Conservation (phyloP, 495 filamentous ascomycete species). For the Lasiosphaeria ovina region DNA sequence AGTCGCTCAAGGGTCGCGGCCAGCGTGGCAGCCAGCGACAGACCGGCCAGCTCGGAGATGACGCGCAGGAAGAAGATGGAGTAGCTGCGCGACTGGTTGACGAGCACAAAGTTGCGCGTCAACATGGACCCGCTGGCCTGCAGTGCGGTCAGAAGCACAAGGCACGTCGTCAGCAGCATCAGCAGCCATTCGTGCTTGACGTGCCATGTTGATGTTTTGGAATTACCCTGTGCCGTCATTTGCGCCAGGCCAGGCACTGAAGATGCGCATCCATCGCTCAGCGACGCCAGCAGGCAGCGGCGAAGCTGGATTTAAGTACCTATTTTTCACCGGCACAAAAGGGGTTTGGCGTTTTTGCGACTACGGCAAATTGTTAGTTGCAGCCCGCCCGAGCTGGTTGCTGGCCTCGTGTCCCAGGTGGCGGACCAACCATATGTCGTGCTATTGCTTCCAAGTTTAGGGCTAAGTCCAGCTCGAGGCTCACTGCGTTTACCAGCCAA, state of each 20-base stretch:
- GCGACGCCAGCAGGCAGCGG: too few species aligned
- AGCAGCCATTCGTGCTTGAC: background rate
- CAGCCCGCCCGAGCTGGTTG: too few species aligned
- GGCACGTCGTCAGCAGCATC: background rate
- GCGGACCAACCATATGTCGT: too few species aligned
- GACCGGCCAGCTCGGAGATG: constrained; percentile 13
- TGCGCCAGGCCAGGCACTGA: background rate
- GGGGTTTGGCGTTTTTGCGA: too few species aligned
- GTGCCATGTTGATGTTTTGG: background rate
- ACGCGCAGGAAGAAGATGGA: constrained; percentile 14
- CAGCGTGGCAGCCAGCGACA: constrained; percentile 11
- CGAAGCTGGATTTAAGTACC: too few species aligned
- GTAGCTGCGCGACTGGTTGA: constrained; percentile 11
- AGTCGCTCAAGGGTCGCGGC: constrained; percentile 5
- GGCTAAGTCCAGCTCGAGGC: too few species aligned
- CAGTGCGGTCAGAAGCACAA: background rate
- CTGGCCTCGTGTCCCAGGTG: too few species aligned
- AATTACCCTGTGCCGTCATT: background rate
- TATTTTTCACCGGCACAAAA: too few species aligned
- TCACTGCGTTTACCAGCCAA: too few species aligned
- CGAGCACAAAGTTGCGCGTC: constrained; percentile 1
- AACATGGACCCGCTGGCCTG: background rate
- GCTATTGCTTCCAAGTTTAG: too few species aligned
- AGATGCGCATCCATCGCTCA: too few species aligned
- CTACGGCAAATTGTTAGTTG: too few species aligned